phyloP scores from a whole-genome alignment of 257 asterid genomes.

The Solanum clarkiae region DNA sequence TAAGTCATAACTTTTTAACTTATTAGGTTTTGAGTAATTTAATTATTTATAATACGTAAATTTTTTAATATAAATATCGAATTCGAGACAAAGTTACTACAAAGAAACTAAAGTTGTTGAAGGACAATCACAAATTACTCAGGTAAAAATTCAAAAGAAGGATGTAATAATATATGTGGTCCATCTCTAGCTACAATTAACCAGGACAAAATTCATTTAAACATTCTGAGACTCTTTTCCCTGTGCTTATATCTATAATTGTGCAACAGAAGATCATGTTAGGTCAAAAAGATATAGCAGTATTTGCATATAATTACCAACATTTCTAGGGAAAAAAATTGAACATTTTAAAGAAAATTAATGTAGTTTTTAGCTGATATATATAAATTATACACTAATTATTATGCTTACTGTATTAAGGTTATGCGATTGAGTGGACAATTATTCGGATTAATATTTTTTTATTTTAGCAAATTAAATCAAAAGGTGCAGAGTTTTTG shows the following conservation, averaged over 20 bases:
- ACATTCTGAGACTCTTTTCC: not conserved
- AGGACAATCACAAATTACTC: not conserved
- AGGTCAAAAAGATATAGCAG: not conserved
- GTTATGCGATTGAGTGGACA: not conserved
- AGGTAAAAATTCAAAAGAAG: not conserved
- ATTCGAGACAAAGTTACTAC: not conserved
- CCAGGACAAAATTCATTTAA: not conserved
- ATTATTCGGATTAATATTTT: not conserved
- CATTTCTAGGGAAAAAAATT: not conserved
- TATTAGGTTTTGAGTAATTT: too few relatives aligned
- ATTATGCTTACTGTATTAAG: not conserved
- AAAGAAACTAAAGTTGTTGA: not conserved
- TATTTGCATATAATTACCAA: not conserved
- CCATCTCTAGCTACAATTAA: not conserved
- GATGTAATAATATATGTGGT: not conserved
- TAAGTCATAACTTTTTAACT: too few relatives aligned
- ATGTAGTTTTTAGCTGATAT: not conserved
- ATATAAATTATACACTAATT: not conserved
- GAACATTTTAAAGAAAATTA: not conserved
- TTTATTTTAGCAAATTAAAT: not conserved
- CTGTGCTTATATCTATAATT: not conserved
- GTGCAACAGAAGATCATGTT: not conserved
- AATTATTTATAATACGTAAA: not conserved
- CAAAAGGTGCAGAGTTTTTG: not conserved
- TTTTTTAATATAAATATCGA: not conserved